phyloP scores from a whole-genome alignment of 345 rosid genomes.

The Pistacia vera region DNA sequence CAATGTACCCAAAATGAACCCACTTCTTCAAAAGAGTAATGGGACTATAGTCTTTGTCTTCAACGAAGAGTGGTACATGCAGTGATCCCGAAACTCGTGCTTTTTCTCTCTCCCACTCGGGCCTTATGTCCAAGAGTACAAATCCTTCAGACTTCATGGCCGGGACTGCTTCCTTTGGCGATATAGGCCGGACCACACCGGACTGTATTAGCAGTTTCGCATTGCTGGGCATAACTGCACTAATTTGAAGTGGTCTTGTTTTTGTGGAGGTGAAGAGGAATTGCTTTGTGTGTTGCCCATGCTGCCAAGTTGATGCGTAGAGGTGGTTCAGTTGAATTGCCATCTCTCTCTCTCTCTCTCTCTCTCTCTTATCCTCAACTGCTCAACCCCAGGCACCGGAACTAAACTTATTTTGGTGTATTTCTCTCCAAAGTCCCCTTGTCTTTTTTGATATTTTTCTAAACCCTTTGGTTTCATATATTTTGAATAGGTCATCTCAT shows the following conservation, averaged over 20 bases:
- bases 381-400: neutral
- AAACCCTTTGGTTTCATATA: neutral
- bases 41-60: constrained; percentile 65
- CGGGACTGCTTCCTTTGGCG: constrained; percentile 56
- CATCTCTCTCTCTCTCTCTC: constrained; percentile 11
- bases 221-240: constrained; percentile 22
- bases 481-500: neutral
- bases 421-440: neutral
- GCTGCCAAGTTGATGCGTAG: constrained; percentile 19
- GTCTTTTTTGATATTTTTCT: neutral
- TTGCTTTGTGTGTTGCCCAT: constrained; percentile 15
- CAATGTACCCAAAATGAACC: constrained; percentile 92
- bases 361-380: constrained; percentile 16
- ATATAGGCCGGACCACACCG: constrained; percentile 61
- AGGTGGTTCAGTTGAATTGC: constrained; percentile 38
- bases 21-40: constrained; percentile 85
- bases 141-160: constrained; percentile 57
- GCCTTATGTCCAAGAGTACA: constrained; percentile 70
- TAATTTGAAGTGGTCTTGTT: constrained; percentile 24
- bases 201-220: constrained; percentile 59
- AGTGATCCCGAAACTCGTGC: constrained; percentile 67
- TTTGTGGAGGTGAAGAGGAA: constrained; percentile 15
- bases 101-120: constrained; percentile 80
- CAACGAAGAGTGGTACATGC: constrained; percentile 78
- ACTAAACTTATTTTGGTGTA: neutral